Base-by-base conservation (phyloP, 202 grass and related monocot genomes). In the Dendrocalamus latiflorus region DNA sequence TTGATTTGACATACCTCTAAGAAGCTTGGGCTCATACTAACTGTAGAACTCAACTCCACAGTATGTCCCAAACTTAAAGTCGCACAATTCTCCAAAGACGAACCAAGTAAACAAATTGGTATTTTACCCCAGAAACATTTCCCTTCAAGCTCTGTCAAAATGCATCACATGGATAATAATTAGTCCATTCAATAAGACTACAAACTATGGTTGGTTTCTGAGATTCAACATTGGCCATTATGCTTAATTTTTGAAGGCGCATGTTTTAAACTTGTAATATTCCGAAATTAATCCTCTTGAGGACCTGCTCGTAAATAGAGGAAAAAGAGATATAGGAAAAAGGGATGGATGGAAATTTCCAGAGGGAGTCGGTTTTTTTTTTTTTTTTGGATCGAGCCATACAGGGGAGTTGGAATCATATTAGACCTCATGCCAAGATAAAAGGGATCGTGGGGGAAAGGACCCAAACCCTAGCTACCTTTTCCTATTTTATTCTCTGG, bases 101-200 rank as follows among this genome's bases (percentile, higher is more conserved):
- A 95, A 85, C 84, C 90, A 83, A 95, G 90, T 76, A 92, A 90
- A 90, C 78, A 81, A 81, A 89, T 88, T 11, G 93, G 91, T 87
- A 98, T 95, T 85, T 93, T 91, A 70, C 93, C 96, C 87, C 91
- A 95, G 65, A 70, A 89, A 66, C 92, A 98, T 63, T 93, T 92
- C 55, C 96, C 96, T 90, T 91, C 91, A 88, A 90, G 62, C 77
- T 93, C 96, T 98, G 72, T 47, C 57, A 77, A 80, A 86, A 78
- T 21, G 61, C 55, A 85, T 37, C 5, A 83, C 65, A 37, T 37
- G 6, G 5, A 37, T 0, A 37, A 37, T 37, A 37, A 37, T 63
- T 67, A 81, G 66, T 72, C 48, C 57, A 81, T 57, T 80, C 30
- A 45, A 85, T 41, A 85, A 38, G 24, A 73, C 50, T 34, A 85